Base-by-base conservation (phyloP, 2,329 filamentous ascomycete genomes). In the Fusarium pseudoanthophilum region DNA sequence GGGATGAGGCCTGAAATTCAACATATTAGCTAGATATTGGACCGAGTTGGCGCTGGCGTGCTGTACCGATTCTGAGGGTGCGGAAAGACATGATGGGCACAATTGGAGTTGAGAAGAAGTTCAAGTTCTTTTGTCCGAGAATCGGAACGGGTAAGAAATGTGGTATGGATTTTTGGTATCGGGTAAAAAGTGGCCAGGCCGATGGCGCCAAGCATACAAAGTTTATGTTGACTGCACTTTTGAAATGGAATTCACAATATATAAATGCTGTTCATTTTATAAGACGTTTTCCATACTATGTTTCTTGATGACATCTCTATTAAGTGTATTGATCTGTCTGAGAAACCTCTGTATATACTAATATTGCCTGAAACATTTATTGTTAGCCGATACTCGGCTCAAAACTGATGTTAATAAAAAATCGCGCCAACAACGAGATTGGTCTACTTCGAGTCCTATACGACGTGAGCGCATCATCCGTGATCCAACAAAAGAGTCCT, bases 1-100 rank as follows among this genome's bases (percentile, higher is more conserved):
- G 96, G 93, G 82, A 99, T 98, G 79, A 98, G 93, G 83, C 95
- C 95, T 97, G 75, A 16, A 32, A 40, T 39, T 48, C 16, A 56
- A 36, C n/a, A 46, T 40, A 51, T 59, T 39, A 60, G 66, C 37
- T 55, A 43, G 24, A 34, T 11, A 24, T 49, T 39, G 16, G 52
- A 20, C 53, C 11, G 26, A 48, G 65, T 53, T 42, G 39, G 45
- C 37, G 37, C 26, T 36, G 34, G 30, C 28, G 28, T 26, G 26
- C 40, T 67, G 49, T 78, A 84, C 83, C 83, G 61, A 84, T 84
- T 81, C 80, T 80, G 53, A 84, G 81, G 37, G 83, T 84, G 75
- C 83, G 83, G 68, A 83, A 71, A 60, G 83, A 82, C 83, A 84
- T 84, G 67, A 63, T 80, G 75, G 73, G 64, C 69, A 65, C 69